phyloP scores from a whole-genome alignment of 2,329 filamentous ascomycete genomes.

The Penicillium polonicum region DNA sequence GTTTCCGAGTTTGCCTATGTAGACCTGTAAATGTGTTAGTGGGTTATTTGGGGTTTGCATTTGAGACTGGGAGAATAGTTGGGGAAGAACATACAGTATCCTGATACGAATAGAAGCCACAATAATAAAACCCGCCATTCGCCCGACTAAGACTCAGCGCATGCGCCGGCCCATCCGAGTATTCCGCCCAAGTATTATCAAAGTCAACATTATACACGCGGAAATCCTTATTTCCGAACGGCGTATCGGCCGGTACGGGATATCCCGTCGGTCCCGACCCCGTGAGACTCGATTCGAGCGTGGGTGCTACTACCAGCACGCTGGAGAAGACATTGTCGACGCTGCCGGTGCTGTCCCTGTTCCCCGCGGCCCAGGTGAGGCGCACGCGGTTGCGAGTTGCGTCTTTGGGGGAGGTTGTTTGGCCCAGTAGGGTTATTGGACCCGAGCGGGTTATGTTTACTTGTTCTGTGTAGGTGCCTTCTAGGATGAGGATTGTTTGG shows the following conservation, averaged over 20 bases:
- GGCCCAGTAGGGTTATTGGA: slow-evolving; percentile 62
- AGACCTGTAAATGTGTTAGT: slow-evolving; percentile 41
- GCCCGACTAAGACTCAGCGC: slow-evolving; percentile 62
- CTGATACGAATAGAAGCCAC: slow-evolving; percentile 66
- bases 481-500: slow-evolving; percentile 58
- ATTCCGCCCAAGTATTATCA: slow-evolving; percentile 57
- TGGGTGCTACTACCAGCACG: slow-evolving; percentile 63
- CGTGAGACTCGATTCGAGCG: slow-evolving; percentile 60
- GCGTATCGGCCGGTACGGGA: slow-evolving; percentile 59
- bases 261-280: slow-evolving; percentile 63
- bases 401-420: slow-evolving; percentile 50
- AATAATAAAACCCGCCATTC: slow-evolving; percentile 66
- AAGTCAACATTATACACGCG: slow-evolving; percentile 67
- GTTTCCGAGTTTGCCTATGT: slow-evolving; percentile 65
- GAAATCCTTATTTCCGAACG: slow-evolving; percentile 64
- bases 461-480: slow-evolving; percentile 63
- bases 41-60: not conserved
- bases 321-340: slow-evolving; percentile 63
- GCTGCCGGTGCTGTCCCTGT: slow-evolving; percentile 42
- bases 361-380: slow-evolving; percentile 59
- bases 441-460: slow-evolving; percentile 63
- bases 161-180: slow-evolving; percentile 56
- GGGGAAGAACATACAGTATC: slow-evolving; percentile 52
- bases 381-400: slow-evolving; percentile 54
- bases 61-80: not conserved